Percentiles rank a stretch among this genome's conserved stretches.
Evolutionary conservation across 495 filamentous ascomycete species (phyloP).

Genomic region (Trichoderma asperelloides): DNA sequence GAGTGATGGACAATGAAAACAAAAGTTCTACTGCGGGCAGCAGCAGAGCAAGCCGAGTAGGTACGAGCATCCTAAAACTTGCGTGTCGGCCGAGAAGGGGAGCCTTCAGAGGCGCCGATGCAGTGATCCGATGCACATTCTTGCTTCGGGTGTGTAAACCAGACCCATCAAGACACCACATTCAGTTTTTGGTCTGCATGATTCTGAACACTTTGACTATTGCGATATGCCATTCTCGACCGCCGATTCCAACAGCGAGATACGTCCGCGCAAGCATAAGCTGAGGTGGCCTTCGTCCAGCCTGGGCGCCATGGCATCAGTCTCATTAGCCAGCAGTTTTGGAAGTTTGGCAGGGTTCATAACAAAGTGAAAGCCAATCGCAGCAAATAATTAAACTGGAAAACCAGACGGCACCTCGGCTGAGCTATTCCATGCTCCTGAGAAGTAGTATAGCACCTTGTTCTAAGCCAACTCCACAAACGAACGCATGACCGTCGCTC

Average conservation of each 20-base stretch:
- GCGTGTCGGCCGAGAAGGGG: not conserved
- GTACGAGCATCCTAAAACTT: not conserved
- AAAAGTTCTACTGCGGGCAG: not conserved
- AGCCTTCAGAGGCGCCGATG: not conserved
- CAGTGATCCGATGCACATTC: slow-evolving; percentile 1
- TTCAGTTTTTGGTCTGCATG: not conserved
- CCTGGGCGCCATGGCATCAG: not conserved
- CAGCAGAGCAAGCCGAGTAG: not conserved
- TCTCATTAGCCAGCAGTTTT: slow-evolving; percentile 12
- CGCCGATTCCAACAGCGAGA: not conserved
- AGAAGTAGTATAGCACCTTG: slow-evolving; percentile 28
- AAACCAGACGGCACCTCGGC: slow-evolving; percentile 32
- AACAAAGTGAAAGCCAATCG: slow-evolving; percentile 6
- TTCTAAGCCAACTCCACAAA: slow-evolving; percentile 36
- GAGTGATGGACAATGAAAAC: not conserved
- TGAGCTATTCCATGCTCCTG: slow-evolving; percentile 30
- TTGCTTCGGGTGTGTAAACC: not conserved
- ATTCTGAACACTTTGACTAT: slow-evolving; percentile 5
- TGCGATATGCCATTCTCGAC: not conserved
- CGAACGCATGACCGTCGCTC: slow-evolving; percentile 40
- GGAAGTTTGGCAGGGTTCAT: not conserved
- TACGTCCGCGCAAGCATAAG: slow-evolving; percentile 19
- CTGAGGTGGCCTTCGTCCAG: slow-evolving; percentile 16
- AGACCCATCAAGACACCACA: not conserved
- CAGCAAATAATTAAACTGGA: slow-evolving; percentile 19